Conservation (phyloP, 805 yeast genomes). For the Candida koratica region DNA sequence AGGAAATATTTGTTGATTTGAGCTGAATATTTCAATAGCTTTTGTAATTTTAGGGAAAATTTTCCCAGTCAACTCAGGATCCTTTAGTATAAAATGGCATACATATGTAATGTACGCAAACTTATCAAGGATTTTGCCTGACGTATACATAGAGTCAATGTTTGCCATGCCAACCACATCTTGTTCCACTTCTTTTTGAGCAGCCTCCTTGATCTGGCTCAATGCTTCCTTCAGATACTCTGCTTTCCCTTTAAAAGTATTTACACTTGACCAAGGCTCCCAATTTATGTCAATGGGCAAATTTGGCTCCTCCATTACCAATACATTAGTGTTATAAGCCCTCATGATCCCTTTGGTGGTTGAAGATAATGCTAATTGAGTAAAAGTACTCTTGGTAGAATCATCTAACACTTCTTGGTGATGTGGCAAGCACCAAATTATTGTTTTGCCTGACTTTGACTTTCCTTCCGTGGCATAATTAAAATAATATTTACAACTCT, state of each 20-base stretch:
- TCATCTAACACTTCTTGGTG: slow-evolving; percentile 40
- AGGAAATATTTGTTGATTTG: slow-evolving; percentile 42
- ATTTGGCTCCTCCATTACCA: slow-evolving; percentile 38
- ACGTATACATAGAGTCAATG: slow-evolving; percentile 81
- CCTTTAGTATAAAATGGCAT: slow-evolving; percentile 60
- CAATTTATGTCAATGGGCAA: slow-evolving; percentile 40
- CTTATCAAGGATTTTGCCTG: slow-evolving; percentile 86
- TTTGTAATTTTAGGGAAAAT: slow-evolving; percentile 57
- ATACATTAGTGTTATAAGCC: slow-evolving; percentile 38
- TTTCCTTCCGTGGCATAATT: slow-evolving; percentile 26
- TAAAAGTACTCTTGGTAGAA: slow-evolving; percentile 21
- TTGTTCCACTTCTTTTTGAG: slow-evolving; percentile 49
- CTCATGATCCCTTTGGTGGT: slow-evolving; percentile 49
- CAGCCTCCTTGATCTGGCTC: slow-evolving; percentile 42
- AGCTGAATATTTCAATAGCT: slow-evolving; percentile 67
- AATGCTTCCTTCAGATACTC: slow-evolving; percentile 29
- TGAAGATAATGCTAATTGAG: slow-evolving; percentile 41
- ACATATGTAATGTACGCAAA: slow-evolving; percentile 83
- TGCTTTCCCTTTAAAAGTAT: slow-evolving; percentile 24
- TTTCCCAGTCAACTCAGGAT: slow-evolving; percentile 46
- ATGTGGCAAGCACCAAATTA: slow-evolving; percentile 53
- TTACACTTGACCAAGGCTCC: slow-evolving; percentile 57
- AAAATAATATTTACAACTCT: slow-evolving; percentile 27
- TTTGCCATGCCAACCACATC: slow-evolving; percentile 58
- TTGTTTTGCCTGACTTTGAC: slow-evolving; percentile 22